A percentile compares a stretch with the other conserved stretches of the same genome.
phyloP scores from a whole-genome alignment of 495 filamentous ascomycete species.

The Hypomontagnella submonticulosa region DNA sequence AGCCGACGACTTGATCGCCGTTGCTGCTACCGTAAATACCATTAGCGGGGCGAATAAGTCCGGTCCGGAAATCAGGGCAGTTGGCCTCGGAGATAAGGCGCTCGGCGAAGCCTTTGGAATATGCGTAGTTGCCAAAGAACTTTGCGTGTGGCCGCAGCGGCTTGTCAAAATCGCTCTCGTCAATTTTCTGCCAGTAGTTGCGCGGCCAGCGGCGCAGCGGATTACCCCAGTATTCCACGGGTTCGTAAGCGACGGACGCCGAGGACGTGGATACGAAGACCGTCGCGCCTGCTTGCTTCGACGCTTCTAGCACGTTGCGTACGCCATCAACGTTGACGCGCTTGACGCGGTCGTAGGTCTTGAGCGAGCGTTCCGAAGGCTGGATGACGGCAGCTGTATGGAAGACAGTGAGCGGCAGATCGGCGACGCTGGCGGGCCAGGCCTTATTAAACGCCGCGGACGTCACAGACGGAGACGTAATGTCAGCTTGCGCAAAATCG shows the following conservation, averaged over 20 bases:
- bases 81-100: constrained; percentile 61
- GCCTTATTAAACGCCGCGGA: constrained; percentile 60
- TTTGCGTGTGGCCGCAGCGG: constrained; percentile 57
- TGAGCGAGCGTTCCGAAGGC: constrained; percentile 58
- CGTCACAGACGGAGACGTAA: constrained; percentile 59
- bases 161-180: constrained; percentile 58
- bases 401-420: constrained; percentile 65
- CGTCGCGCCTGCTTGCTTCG: constrained; percentile 58
- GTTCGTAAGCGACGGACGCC: constrained; percentile 59
- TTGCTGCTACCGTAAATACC: constrained; percentile 64
- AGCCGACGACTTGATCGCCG: constrained; percentile 56
- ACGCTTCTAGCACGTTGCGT: constrained; percentile 64
- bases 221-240: constrained; percentile 59
- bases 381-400: constrained; percentile 67
- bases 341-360: constrained; percentile 57
- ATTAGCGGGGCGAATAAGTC: constrained; percentile 67
- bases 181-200: constrained; percentile 56
- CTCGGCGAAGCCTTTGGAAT: constrained; percentile 66
- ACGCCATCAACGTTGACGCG: constrained; percentile 71
- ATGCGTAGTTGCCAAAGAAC: constrained; percentile 68
- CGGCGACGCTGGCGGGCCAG: constrained; percentile 59
- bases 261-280: constrained; percentile 71
- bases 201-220: constrained; percentile 58
- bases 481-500: constrained; percentile 63
- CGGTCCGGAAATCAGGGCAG: constrained; percentile 62